Evolutionary conservation across 768 basidiomycete genomes (phyloP), one percentile per base, ranked within the genome.

Genomic region (Tricholoma terreum): DNA sequence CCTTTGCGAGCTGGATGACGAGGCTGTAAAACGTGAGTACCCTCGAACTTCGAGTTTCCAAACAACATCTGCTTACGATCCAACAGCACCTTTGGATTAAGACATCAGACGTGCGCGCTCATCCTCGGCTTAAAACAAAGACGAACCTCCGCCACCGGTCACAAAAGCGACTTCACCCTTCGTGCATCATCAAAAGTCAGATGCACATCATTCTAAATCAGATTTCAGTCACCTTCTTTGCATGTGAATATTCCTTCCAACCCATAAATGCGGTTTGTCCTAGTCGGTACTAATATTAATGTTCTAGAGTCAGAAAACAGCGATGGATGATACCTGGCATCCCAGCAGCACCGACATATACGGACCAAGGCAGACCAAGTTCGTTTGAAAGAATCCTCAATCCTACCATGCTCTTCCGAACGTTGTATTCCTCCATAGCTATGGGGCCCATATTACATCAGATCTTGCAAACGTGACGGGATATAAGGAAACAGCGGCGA

Each of bases 321-420:
- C 5, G 1, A n/a, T 30, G 14, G 2, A 5, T 69, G 77, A 50
- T 67, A 79, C 79, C 75, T 69, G 82, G 76, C 80, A 84, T 84
- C 11, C 84, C 84, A 2, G 75, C 71, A 1, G 78, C 76, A 14
- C 84, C 83, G 27, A 82, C 64, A 60, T 77, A 82, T 0, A 69
- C 69, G 0, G 75, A 73, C 80, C 79, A 83, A 0, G 82, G 81
- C 4, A 84, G 65, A 5, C 74, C 71, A 31, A 75, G 61, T 54
- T 75, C 67, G 59, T 82, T 80, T 35, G 77, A 56, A 38, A 82
- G 55, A 6, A 77, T 58, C 3, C 48, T 38, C 51, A 69, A 61
- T 9, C 57, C 55, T 1, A 53, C 42, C 10, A 71, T 53, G 38
- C 67, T 59, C 14, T 63, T 61, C 11, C 40, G 52, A 33, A 82